A percentile compares a stretch with the other conserved stretches of the same genome.
These are phyloP conservation scores for Pelargonium australe DNA, from an alignment of 441 rosid species.

Conservation along the genomic window DNA sequence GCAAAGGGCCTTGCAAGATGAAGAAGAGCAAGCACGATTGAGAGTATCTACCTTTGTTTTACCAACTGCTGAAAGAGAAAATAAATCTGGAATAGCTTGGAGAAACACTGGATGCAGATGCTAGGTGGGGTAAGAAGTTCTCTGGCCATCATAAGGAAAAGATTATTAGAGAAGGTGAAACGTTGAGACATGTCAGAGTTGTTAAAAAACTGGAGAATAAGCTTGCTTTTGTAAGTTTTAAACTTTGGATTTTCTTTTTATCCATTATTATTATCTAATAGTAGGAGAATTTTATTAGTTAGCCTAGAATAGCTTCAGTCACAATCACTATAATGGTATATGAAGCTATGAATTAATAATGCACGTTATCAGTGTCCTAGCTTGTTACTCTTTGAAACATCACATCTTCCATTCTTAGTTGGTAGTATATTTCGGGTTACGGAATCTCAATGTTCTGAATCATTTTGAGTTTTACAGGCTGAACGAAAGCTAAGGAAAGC, in stretches of 20 bases:
- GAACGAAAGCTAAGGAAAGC: slow-evolving; percentile 66
- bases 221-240: slow-evolving; percentile 61
- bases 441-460: neutral
- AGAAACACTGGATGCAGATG: slow-evolving; percentile 78
- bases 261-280: neutral
- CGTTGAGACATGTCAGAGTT: slow-evolving; percentile 50
- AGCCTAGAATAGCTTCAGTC: neutral
- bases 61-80: slow-evolving; percentile 30
- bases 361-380: neutral
- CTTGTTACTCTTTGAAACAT: neutral
- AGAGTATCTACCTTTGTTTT: slow-evolving; percentile 60
- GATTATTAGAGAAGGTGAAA: slow-evolving; percentile 62
- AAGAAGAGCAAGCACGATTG: slow-evolving; percentile 87
- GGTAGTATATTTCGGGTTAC: no score
- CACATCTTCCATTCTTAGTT: no score
- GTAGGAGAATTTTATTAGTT: neutral
- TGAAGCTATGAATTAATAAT: slow-evolving; percentile 8
- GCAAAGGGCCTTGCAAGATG: slow-evolving; percentile 67
- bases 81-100: slow-evolving; percentile 50
- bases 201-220: slow-evolving; percentile 68
- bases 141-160: slow-evolving; percentile 43
- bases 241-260: slow-evolving; percentile 14
- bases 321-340: neutral
- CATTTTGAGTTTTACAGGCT: slow-evolving; percentile 37
- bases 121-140: slow-evolving; percentile 72